Percentiles rank a stretch among this genome's conserved stretches.
Evolutionary conservation across 306 rosid genomes (phyloP).

Genomic region (Delonix regia): DNA sequence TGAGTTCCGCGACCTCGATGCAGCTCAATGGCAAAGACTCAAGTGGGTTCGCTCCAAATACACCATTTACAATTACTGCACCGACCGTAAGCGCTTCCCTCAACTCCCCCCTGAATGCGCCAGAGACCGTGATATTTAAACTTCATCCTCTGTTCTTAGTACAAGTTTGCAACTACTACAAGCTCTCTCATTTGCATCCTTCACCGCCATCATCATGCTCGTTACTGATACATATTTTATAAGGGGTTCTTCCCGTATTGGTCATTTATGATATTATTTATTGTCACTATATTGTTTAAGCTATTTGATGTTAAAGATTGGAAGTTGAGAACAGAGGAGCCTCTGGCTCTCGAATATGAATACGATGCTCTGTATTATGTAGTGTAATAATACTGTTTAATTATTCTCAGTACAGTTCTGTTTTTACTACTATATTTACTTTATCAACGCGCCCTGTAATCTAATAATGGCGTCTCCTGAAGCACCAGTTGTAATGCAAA

Average conservation of each 20-base stretch:
- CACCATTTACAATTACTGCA: slow-evolving; percentile 90
- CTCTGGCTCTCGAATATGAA: not conserved
- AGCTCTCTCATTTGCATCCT: not conserved
- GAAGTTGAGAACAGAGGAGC: slow-evolving; percentile 6
- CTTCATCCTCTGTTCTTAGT: not conserved
- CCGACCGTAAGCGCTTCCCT: slow-evolving; percentile 67
- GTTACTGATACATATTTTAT: not conserved
- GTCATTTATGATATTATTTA: slow-evolving; percentile 2
- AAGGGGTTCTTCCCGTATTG: slow-evolving; percentile 6
- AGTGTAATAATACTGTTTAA: not conserved
- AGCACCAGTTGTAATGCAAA: slow-evolving; percentile 34
- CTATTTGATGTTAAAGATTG: slow-evolving; percentile 8
- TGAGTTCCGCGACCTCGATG: slow-evolving; percentile 74
- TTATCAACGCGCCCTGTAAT: not conserved
- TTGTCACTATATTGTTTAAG: not conserved
- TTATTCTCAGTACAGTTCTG: not conserved
- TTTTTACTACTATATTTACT: not conserved
- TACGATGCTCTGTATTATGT: not conserved
- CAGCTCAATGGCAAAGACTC: slow-evolving; percentile 58
- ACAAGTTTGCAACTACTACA: not conserved
- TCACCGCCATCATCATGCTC: not conserved
- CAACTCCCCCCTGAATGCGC: slow-evolving; percentile 58
- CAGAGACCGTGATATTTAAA: slow-evolving; percentile 69
- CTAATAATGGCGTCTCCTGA: not conserved
- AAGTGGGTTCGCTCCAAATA: slow-evolving; percentile 69